Evolutionary conservation across 805 yeast genomes (phyloP).

Genomic region (Yamadazyma nakazawae): DNA sequence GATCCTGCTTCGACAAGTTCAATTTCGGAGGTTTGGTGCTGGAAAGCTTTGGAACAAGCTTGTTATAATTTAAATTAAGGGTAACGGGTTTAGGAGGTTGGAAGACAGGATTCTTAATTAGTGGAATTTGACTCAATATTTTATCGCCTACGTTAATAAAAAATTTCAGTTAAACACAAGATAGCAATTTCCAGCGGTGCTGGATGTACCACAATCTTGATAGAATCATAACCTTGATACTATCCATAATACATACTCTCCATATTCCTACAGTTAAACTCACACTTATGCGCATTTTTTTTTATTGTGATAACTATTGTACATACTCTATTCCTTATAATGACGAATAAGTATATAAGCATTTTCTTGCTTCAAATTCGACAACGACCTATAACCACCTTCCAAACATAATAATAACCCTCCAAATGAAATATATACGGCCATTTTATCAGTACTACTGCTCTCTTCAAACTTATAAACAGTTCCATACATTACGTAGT

Average conservation of each 20-base stretch:
- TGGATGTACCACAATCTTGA: too few species aligned
- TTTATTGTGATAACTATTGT: neutral
- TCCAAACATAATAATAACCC: constrained; percentile 91
- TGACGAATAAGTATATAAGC: constrained; percentile 87
- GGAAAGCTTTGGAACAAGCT: constrained; percentile 32
- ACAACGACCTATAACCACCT: constrained; percentile 88
- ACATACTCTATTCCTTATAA: constrained; percentile 34
- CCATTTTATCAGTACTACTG: constrained; percentile 58
- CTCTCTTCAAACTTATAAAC: constrained; percentile 95
- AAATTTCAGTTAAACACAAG: too few species aligned
- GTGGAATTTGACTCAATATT: constrained; percentile 50
- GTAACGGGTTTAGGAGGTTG: constrained; percentile 56
- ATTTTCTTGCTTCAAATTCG: constrained; percentile 88
- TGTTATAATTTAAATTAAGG: constrained; percentile 46
- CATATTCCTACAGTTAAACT: neutral
- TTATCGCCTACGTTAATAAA: constrained; percentile 38
- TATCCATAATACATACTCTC: neutral
- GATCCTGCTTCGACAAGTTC: constrained; percentile 22
- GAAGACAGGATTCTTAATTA: constrained; percentile 49
- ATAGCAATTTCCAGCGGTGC: too few species aligned
- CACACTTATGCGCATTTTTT: neutral
- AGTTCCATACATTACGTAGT: constrained; percentile 97
- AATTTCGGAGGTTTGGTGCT: constrained; percentile 36
- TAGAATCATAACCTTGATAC: too few species aligned
- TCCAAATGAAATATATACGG: constrained; percentile 93